Evolutionary conservation across 2,329 filamentous ascomycete species (phyloP).

Genomic region (Salinomyces thailandicus): DNA sequence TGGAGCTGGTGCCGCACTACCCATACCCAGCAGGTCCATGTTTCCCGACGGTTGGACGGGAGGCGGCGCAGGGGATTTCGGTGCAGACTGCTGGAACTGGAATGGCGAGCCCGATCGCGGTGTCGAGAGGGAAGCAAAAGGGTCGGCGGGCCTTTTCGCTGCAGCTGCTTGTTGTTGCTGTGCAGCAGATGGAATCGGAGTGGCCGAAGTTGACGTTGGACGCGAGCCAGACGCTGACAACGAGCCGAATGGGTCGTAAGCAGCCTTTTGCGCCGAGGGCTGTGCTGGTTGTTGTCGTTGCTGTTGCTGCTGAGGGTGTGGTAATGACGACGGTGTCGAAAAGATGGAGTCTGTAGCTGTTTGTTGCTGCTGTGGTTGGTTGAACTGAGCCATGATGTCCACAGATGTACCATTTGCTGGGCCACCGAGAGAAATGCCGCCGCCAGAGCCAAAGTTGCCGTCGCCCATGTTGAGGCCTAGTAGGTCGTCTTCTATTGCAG

Average conservation of each 20-base stretch:
- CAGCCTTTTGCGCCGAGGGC: conserved; percentile 26
- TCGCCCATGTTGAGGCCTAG: conserved; percentile 76
- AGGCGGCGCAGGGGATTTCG: conserved; percentile 14
- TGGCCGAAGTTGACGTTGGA: conserved; percentile 39
- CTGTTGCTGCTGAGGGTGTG: conserved; percentile 30
- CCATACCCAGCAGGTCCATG: conserved; percentile 21
- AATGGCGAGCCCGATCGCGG: conserved; percentile 42
- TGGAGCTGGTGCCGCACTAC: conserved; percentile 9
- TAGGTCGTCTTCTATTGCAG: conserved; percentile 77
- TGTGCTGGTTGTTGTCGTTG: conserved; percentile 30
- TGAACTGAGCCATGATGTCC: conserved; percentile 27
- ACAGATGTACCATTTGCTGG: conserved; percentile 29
- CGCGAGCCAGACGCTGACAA: conserved; percentile 21
- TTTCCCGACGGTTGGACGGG: conserved; percentile 14
- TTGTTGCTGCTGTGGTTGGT: conserved; percentile 15
- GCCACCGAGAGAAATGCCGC: conserved; percentile 67
- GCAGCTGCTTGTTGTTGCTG: conserved; percentile 15
- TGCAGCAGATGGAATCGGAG: conserved; percentile 32
- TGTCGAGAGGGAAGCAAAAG: conserved; percentile 50
- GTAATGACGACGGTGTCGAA: conserved; percentile 15
- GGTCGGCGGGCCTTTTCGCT: conserved; percentile 38
- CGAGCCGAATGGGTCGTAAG: conserved; percentile 48
- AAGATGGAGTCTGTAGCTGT: conserved; percentile 22
- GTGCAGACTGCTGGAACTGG: conserved; percentile 37
- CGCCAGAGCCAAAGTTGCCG: conserved; percentile 58